A percentile compares a stretch with the other conserved stretches of the same genome.
Conservation (phyloP, 2,329 filamentous ascomycete species). For the Calonectria honghensis region DNA sequence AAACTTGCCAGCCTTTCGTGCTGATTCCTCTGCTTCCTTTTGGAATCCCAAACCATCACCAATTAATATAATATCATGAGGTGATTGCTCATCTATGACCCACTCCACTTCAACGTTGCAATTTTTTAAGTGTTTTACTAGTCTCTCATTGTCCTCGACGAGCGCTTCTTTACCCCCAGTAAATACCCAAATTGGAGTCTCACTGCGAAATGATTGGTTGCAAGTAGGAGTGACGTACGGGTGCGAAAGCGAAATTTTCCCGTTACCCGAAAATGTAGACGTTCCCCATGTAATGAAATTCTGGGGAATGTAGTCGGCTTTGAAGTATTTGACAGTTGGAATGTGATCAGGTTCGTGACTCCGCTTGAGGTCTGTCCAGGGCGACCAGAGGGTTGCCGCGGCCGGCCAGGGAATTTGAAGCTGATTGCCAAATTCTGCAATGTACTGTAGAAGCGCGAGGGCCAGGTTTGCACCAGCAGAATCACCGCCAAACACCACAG, state of each 20-base stretch:
- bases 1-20: constrained; percentile 7
- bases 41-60: constrained; percentile 4
- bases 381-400: constrained; percentile 8
- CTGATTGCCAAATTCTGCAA: background rate
- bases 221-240: constrained; percentile 1
- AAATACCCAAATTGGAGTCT: constrained; percentile 9
- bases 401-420: constrained; percentile 4
- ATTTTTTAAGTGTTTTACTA: background rate
- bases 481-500: constrained; percentile 16
- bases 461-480: constrained; percentile 26
- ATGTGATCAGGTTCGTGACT: background rate
- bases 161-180: background rate
- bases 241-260: background rate
- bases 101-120: constrained; percentile 1
- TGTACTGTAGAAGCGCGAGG: constrained; percentile 5
- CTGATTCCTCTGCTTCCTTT: background rate
- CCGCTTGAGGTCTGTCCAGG: background rate
- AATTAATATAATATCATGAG: constrained; percentile 22
- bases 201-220: background rate
- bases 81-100: background rate
- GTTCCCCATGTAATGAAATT: constrained; percentile 8
- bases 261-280: background rate
- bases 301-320: background rate
- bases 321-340: background rate
- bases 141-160: background rate